Conservation (phyloP, 2,329 filamentous ascomycete genomes). For the Colletotrichum musae region DNA sequence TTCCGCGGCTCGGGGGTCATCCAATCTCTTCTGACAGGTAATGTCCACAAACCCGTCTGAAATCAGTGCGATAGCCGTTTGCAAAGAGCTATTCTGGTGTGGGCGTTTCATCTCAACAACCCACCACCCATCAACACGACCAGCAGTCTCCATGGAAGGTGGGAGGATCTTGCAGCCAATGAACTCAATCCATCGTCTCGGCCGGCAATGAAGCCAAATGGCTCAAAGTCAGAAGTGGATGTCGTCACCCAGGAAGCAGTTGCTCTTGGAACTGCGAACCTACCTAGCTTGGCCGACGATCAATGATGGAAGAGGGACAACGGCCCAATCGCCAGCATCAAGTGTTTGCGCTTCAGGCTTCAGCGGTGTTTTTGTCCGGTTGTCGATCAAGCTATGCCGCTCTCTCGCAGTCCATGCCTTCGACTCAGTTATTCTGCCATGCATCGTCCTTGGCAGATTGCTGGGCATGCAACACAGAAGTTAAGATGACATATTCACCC, state of each 20-base stretch:
- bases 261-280: not conserved
- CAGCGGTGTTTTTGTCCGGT: not conserved
- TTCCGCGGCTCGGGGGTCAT: conserved; percentile 18
- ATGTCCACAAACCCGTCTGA: conserved; percentile 31
- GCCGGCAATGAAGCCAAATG: conserved; percentile 1
- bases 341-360: not conserved
- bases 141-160: conserved; percentile 1
- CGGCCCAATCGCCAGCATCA: not conserved
- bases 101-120: conserved; percentile 31
- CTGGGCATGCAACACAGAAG: conserved; percentile 23
- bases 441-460: conserved; percentile 18
- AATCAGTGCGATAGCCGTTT: conserved; percentile 21
- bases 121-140: not conserved
- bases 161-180: conserved; percentile 1
- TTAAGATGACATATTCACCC: conserved; percentile 10
- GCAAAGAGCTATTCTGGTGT: conserved; percentile 13
- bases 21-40: conserved; percentile 32
- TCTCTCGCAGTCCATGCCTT: not conserved
- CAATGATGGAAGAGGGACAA: not conserved
- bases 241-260: conserved; percentile 11
- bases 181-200: not conserved
- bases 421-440: conserved; percentile 15
- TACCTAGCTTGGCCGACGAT: not conserved
- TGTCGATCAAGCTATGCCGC: not conserved
- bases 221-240: conserved; percentile 6